These are phyloP conservation scores for Apiospora marii DNA, from an alignment of 2,329 filamentous ascomycete species.

Conservation along the genomic window DNA sequence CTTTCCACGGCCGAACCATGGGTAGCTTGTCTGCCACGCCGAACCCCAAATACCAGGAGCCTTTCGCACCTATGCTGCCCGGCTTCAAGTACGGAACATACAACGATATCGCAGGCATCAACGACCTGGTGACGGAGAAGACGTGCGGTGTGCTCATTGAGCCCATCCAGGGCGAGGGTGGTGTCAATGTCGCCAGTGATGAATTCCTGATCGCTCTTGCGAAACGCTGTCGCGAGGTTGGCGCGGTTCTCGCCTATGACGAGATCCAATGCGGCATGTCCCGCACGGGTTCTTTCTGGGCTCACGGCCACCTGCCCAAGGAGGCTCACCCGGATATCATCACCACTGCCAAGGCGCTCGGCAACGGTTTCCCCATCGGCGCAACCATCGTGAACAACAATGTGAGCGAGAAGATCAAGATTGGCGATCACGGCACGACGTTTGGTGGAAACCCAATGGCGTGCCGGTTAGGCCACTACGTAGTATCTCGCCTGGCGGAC, in stretches of 20 bases:
- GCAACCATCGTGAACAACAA: constrained; percentile 70
- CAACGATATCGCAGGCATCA: constrained; percentile 80
- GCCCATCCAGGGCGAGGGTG: constrained; percentile 96
- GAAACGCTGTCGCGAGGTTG: constrained; percentile 82
- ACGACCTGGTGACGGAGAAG: constrained; percentile 78
- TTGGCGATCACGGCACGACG: constrained; percentile 91
- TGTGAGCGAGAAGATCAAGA: constrained; percentile 71
- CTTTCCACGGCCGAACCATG: constrained; percentile 98
- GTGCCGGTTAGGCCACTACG: constrained; percentile 83
- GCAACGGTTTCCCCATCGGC: constrained; percentile 95
- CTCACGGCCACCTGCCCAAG: constrained; percentile 74
- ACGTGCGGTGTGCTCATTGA: constrained; percentile 97
- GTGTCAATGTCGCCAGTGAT: constrained; percentile 82
- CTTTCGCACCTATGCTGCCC: constrained; percentile 94
- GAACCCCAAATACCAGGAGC: constrained; percentile 96
- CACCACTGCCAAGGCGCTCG: constrained; percentile 93
- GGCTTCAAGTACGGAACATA: constrained; percentile 88
- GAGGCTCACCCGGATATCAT: constrained; percentile 93
- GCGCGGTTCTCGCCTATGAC: constrained; percentile 90
- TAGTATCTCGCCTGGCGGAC: constrained; percentile 79
- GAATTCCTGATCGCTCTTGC: constrained; percentile 89
- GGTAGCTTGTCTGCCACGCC: constrained; percentile 93
- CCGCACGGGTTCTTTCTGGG: constrained; percentile 90
- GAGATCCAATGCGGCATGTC: constrained; percentile 96
- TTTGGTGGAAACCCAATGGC: constrained; percentile 93